A percentile compares a stretch with the other conserved stretches of the same genome.
Evolutionary conservation across 768 basidiomycete genomes (phyloP).

Genomic region (Melanogaster broomeanus): DNA sequence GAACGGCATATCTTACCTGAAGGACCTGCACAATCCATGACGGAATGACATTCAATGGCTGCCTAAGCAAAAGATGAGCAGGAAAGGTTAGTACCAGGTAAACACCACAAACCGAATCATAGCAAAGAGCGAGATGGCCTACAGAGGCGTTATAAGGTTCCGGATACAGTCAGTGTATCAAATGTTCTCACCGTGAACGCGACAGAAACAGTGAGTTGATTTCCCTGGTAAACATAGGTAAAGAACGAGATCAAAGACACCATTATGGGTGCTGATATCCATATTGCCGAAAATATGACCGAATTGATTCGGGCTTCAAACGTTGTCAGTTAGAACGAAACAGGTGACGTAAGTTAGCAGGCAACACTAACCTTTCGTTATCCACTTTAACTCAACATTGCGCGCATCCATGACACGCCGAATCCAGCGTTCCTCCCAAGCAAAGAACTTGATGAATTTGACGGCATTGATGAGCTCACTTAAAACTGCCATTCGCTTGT

Average conservation of each 20-base stretch:
- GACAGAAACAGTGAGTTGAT: conserved; percentile 69
- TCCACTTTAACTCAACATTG: conserved; percentile 67
- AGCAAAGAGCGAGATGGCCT: conserved; percentile 74
- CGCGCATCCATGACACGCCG: conserved; percentile 43
- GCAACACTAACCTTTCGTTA: conserved; percentile 54
- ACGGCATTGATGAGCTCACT: conserved; percentile 39
- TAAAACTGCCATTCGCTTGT: conserved; percentile 39
- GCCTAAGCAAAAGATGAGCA: conserved; percentile 27
- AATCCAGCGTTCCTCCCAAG: conserved; percentile 39
- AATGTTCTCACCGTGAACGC: conserved; percentile 61
- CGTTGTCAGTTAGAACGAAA: too few species aligned
- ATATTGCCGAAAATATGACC: conserved; percentile 66
- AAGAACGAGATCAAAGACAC: conserved; percentile 81
- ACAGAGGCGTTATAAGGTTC: not conserved
- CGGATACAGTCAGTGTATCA: not conserved
- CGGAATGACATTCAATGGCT: conserved; percentile 75
- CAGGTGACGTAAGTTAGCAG: not conserved
- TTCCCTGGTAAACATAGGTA: conserved; percentile 63
- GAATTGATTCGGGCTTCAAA: conserved; percentile 65
- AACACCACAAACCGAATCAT: conserved; percentile 61
- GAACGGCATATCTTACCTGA: conserved; percentile 34
- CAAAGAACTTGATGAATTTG: conserved; percentile 37
- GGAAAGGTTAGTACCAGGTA: not conserved
- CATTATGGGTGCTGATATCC: conserved; percentile 71
- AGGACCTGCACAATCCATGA: conserved; percentile 74